Evolutionary conservation across 176 grass and related monocot species (phyloP), one percentile per base, ranked within the genome.

Genomic region (Oryza longistaminata): DNA sequence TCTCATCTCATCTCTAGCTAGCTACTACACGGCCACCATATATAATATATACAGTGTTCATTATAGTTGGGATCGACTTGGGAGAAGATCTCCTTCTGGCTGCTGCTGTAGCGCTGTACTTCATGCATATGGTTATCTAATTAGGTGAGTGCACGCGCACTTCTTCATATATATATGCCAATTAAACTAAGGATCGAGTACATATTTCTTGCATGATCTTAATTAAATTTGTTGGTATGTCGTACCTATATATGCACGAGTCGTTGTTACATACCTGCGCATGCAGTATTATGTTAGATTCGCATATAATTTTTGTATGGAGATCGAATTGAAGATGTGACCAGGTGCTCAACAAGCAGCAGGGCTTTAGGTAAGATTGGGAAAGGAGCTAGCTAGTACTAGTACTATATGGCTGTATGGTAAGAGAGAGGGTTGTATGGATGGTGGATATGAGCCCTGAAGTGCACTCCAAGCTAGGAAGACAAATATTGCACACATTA

Each of bases 381-480:
- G 74, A 42, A 79, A 43, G 11, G 1, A 43, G 11, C n/a, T 0
- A 39, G 35, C 3, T 11, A 40, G 58, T 76, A 24, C 45, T 7
- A 5, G 27, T 42, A 53, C 52, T 78, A 68, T n/a, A 21, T 64
- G 53, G 13, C 65, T 37, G 73, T 60, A 84, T 68, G 14, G 58
- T 62, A 62, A 8, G 48, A 72, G 49, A 39, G 76, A 39, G 25
- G 39, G 29, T 9, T 40, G 39, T 74, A 67, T 81, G 85, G 70
- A 73, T 89, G 90, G 85, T 89, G 82, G 89, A 85, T 64, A 80
- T 75, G 84, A 87, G 53, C 75, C 67, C 75, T 97, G 91, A 93
- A 93, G 95, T 97, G 92, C 92, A 97, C 95, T 97, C 92, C 93
- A 97, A 97, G 95, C 93, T 92, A 97, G 95, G 72, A 89, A 90